A percentile compares a stretch with the other conserved stretches of the same genome.
These are phyloP conservation scores for Penicillium sp. DNA, from an alignment of 2,329 filamentous ascomycete genomes.

Conservation along the genomic window DNA sequence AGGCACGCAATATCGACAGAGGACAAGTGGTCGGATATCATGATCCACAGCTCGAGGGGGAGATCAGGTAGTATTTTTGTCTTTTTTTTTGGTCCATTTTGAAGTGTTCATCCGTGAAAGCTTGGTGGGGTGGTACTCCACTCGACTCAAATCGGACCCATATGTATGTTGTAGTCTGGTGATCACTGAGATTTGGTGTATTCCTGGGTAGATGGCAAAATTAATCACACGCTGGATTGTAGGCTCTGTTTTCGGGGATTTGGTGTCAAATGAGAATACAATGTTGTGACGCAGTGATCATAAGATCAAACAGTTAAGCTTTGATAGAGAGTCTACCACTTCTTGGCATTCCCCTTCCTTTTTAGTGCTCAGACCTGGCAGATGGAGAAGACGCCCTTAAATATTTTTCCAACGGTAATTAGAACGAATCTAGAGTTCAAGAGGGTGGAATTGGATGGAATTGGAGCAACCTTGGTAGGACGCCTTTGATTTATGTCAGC, in stretches of 20 bases:
- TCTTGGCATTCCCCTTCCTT: too few species aligned
- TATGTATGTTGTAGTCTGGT: background rate
- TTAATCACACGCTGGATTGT: background rate
- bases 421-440: too few species aligned
- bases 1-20: background rate
- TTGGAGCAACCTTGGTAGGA: too few species aligned
- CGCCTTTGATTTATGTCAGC: too few species aligned
- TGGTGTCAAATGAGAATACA: background rate
- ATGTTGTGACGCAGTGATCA: background rate
- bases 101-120: background rate
- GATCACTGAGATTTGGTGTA: background rate
- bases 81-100: background rate
- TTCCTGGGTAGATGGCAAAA: background rate
- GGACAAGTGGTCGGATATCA: background rate
- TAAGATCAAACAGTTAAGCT: background rate
- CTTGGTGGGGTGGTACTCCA: background rate
- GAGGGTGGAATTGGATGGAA: too few species aligned
- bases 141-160: background rate
- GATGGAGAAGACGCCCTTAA: too few species aligned
- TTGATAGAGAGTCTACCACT: background rate
- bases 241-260: background rate
- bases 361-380: too few species aligned
- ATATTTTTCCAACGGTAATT: too few species aligned
- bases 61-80: background rate
- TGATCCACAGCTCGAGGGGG: background rate